These are phyloP conservation scores for Erythrophleum ivorense DNA, from an alignment of 331 rosid species.

Conservation along the genomic window DNA sequence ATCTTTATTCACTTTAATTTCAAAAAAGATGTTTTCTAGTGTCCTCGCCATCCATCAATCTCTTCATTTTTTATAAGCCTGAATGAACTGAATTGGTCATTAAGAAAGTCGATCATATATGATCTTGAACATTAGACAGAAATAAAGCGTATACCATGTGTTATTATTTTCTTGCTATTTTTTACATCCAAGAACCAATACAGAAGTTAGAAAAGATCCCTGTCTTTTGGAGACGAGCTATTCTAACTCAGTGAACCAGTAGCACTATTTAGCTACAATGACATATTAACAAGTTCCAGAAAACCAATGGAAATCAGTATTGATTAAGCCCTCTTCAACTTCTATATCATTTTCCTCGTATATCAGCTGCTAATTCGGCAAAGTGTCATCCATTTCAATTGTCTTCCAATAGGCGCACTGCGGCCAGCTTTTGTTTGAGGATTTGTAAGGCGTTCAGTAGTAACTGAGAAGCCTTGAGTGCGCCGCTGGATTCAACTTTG, in stretches of 20 bases:
- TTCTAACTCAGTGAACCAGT: background rate
- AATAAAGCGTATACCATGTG: background rate
- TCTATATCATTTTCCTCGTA: conserved; percentile 60
- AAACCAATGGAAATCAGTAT: background rate
- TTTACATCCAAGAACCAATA: background rate
- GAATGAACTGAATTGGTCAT: background rate
- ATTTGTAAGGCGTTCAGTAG: too few species aligned
- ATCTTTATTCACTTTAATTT: conserved; percentile 5
- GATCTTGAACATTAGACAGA: background rate
- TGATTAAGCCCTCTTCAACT: background rate
- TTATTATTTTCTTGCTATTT: background rate
- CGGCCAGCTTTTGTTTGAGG: too few species aligned
- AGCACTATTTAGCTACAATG: background rate
- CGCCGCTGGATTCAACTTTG: too few species aligned
- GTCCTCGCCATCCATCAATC: conserved; percentile 21
- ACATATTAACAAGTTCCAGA: background rate
- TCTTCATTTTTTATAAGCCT: conserved; percentile 21
- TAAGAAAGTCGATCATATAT: background rate
- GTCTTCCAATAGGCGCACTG: too few species aligned
- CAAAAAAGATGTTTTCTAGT: background rate
- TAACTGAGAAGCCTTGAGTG: too few species aligned
- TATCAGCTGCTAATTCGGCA: conserved; percentile 57
- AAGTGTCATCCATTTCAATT: too few species aligned
- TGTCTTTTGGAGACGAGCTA: background rate
- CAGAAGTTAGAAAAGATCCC: background rate